Percentiles rank a stretch among this genome's conserved stretches.
Evolutionary conservation across 306 rosid species (phyloP).

Genomic region (Dicorynia guianensis): DNA sequence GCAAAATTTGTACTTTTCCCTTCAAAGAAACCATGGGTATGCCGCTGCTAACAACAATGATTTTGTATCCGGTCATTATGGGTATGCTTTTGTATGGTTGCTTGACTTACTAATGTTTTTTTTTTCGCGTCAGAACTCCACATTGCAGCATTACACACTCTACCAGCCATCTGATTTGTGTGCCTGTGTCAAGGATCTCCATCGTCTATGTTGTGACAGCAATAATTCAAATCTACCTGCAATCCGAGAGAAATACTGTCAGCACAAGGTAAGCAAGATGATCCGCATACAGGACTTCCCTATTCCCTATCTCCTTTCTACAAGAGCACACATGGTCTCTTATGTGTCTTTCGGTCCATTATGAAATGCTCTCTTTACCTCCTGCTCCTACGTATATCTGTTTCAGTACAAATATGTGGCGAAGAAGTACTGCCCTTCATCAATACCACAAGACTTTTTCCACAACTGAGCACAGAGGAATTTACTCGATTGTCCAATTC

Average conservation of each 20-base stretch:
- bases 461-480: constrained; percentile 44
- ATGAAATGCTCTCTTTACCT: not conserved
- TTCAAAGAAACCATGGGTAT: constrained; percentile 87
- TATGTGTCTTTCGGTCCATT: constrained; percentile 9
- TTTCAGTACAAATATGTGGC: constrained; percentile 92
- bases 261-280: constrained; percentile 65
- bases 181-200: constrained; percentile 72
- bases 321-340: not conserved
- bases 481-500: constrained; percentile 46
- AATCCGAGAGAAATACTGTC: constrained; percentile 75
- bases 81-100: not conserved
- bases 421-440: constrained; percentile 71
- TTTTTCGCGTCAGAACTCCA: constrained; percentile 55
- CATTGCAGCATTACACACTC: constrained; percentile 69
- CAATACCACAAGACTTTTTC: constrained; percentile 74
- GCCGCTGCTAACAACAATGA: constrained; percentile 10
- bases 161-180: constrained; percentile 74
- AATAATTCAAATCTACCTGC: constrained; percentile 62
- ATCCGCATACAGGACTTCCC: not conserved
- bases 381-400: constrained; percentile 27
- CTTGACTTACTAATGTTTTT: constrained; percentile 23
- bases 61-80: not conserved
- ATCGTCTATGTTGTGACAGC: constrained; percentile 58
- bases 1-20: constrained; percentile 76
- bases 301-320: not conserved